Evolutionary conservation across 352 stramenopile species (phyloP).

Genomic region (Pythium monospermum): DNA sequence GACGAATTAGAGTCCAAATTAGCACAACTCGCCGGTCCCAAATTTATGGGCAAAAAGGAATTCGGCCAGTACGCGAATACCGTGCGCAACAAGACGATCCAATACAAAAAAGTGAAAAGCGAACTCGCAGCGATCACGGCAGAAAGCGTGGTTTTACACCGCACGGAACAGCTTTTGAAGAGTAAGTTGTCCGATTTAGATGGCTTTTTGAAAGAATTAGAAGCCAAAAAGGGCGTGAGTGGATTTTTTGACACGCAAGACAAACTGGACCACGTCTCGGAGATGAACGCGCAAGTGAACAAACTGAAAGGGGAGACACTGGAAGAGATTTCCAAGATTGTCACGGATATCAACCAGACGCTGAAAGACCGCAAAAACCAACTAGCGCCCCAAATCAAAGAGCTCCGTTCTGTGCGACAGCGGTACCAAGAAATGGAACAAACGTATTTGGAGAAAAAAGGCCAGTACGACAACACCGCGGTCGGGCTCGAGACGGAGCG

Average conservation of each 20-base stretch:
- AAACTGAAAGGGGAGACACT: slow-evolving; percentile 90
- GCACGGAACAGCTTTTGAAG: slow-evolving; percentile 90
- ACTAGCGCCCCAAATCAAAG: slow-evolving; percentile 89
- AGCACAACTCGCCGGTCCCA: slow-evolving; percentile 43
- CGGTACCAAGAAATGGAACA: slow-evolving; percentile 90
- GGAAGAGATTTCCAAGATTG: slow-evolving; percentile 90
- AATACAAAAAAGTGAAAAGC: slow-evolving; percentile 89
- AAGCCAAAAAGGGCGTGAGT: slow-evolving; percentile 79
- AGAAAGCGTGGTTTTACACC: slow-evolving; percentile 88
- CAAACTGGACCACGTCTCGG: slow-evolving; percentile 82
- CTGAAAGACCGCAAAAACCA: slow-evolving; percentile 90
- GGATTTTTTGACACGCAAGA: slow-evolving; percentile 86
- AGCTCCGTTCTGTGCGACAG: slow-evolving; percentile 85
- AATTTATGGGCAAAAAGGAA: slow-evolving; percentile 86
- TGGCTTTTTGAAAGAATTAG: slow-evolving; percentile 78
- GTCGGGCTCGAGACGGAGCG: slow-evolving; percentile 85
- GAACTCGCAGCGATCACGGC: slow-evolving; percentile 82
- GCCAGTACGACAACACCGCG: slow-evolving; percentile 85
- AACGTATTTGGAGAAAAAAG: slow-evolving; percentile 83
- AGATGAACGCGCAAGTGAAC: slow-evolving; percentile 88
- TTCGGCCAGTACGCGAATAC: slow-evolving; percentile 87
- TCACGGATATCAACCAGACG: slow-evolving; percentile 89
- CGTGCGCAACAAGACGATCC: slow-evolving; percentile 89
- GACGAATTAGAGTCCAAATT: slow-evolving; percentile 73
- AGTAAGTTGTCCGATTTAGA: slow-evolving; percentile 79